Conservation (phyloP, 2,329 filamentous ascomycete species). For the Coniochaeta sp. region DNA sequence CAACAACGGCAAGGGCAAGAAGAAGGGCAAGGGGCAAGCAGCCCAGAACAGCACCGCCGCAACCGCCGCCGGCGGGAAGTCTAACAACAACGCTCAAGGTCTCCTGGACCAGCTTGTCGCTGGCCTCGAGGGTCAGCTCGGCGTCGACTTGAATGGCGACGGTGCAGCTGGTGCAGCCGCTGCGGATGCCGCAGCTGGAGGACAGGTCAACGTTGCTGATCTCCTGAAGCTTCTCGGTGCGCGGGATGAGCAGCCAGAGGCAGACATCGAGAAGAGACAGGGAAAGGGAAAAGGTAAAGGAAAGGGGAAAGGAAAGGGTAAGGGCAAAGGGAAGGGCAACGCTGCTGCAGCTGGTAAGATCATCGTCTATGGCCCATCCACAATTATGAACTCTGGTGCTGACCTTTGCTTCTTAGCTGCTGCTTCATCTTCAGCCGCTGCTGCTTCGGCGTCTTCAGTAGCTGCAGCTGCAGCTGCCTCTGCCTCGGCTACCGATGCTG, state of each 20-base stretch:
- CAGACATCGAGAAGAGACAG: neutral
- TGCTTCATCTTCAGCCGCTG: neutral
- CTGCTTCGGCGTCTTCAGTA: neutral
- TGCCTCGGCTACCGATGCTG: neutral
- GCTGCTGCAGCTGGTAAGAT: neutral
- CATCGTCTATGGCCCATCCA: neutral
- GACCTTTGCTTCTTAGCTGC: neutral
- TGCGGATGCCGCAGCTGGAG: neutral
- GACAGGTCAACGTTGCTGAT: neutral
- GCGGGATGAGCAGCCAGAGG: neutral
- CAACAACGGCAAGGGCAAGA: constrained; percentile 1
- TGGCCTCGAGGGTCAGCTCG: neutral
- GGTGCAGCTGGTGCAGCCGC: neutral
- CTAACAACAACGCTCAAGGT: neutral
- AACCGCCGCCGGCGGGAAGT: neutral
- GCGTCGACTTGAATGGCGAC: neutral
- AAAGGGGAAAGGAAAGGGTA: neutral
- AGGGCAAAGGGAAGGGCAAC: neutral
- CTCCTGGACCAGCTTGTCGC: neutral
- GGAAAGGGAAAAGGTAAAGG: neutral
- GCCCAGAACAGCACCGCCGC: neutral
- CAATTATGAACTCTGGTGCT: neutral
- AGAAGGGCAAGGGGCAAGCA: neutral
- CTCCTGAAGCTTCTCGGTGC: neutral
- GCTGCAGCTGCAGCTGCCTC: neutral